Base-by-base conservation (phyloP, 2,329 filamentous ascomycete species). In the Epichloe sp. region DNA sequence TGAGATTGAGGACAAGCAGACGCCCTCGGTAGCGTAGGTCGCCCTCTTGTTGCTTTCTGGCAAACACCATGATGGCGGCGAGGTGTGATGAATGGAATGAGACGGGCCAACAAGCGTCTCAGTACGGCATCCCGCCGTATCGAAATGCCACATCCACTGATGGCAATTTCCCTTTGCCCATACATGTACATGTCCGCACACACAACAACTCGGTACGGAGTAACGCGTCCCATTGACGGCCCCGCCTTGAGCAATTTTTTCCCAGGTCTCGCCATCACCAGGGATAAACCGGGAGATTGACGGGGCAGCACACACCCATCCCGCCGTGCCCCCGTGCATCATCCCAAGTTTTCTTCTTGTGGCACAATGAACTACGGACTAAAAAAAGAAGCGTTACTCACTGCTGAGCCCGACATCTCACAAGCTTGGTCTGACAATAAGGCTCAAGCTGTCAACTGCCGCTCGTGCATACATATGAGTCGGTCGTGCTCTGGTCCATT, bases 11-110 rank as follows among this genome's bases (percentile, higher is more conserved):
- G 26, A 7, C 26, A 31, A 21, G 31, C 7, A 21, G 5, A 23
- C 46, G 23, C 19, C 17, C 41, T 50, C 48, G 48, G 48, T 40
- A 50, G 48, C 41, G 7, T 38, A 42, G 48, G 48, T 44, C 21
- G 5, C 19, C 7, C 26, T 31, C 7, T 31, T 2, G 26, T 26
- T 10, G 8, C 7, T 31, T 26, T 5, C 17, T 26, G 17, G 17
- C n/a, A 40, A n/a, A 8, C 37, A 15, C 4, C 17, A 19, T 40
- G 15, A 15, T 15, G 37, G 6, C n/a, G n/a, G 10, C 8, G 37
- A 7, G 26, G 26, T 3, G 26, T 31, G 26, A 10, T 31, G 23
- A 26, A 26, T 26, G 23, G 23, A 26, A 26, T 26, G 23, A 26
- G 23, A 26, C 7, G 23, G 23, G 23, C 23, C 23, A 7, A 6